Conservation (phyloP, 768 basidiomycete genomes). For the Heimioporus sp. region DNA sequence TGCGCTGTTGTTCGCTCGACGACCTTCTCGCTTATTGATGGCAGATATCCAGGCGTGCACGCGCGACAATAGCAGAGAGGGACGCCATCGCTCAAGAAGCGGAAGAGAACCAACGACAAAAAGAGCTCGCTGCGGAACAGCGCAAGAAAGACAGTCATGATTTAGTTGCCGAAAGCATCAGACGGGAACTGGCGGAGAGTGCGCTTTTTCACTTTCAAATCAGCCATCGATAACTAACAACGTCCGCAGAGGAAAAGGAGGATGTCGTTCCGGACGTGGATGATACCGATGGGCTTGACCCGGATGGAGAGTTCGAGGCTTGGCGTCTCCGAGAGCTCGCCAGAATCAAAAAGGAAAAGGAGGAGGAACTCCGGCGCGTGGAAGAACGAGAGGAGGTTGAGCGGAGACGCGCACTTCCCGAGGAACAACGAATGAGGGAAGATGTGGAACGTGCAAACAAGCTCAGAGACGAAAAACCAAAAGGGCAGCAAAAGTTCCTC, state of each 20-base stretch:
- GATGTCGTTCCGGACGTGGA: slow-evolving; percentile 84
- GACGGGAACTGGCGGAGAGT: slow-evolving; percentile 91
- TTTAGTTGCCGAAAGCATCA: slow-evolving; percentile 92
- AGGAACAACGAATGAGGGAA: slow-evolving; percentile 89
- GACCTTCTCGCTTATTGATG: neutral
- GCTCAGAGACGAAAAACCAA: slow-evolving; percentile 81
- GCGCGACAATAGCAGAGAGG: slow-evolving; percentile 67
- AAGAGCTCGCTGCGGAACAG: slow-evolving; percentile 76
- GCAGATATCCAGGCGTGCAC: slow-evolving; percentile 55
- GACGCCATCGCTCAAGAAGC: slow-evolving; percentile 68
- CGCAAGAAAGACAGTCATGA: slow-evolving; percentile 87
- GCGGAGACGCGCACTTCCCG: slow-evolving; percentile 86
- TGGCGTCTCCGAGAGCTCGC: slow-evolving; percentile 93
- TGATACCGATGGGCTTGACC: slow-evolving; percentile 92
- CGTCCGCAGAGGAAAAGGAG: slow-evolving; percentile 77
- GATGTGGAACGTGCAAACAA: slow-evolving; percentile 86
- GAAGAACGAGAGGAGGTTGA: slow-evolving; percentile 91
- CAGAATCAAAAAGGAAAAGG: slow-evolving; percentile 93
- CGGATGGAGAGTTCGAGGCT: slow-evolving; percentile 87
- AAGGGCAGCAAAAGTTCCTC: slow-evolving; percentile 88
- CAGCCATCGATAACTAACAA: neutral
- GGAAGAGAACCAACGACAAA: slow-evolving; percentile 68
- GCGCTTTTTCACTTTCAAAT: slow-evolving; percentile 27
- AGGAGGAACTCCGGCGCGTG: slow-evolving; percentile 77
- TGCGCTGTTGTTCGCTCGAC: slow-evolving; percentile 36